A percentile compares a stretch with the other conserved stretches of the same genome.
These are phyloP conservation scores for Oligophagozyma castellii DNA, from an alignment of 1,139 yeast genomes.

Conservation along the genomic window DNA sequence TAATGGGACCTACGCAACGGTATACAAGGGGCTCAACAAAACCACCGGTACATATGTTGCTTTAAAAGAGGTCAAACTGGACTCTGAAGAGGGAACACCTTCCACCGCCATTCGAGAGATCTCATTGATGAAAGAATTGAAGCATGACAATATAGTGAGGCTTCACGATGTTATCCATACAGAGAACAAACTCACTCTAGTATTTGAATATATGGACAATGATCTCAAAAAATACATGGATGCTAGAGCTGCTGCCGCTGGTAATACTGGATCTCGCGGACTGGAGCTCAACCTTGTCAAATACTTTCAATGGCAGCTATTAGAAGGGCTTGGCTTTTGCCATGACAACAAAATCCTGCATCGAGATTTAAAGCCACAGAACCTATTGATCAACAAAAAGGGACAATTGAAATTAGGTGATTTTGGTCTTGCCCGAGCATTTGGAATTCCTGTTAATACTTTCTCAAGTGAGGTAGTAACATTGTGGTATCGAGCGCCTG, in stretches of 20 bases:
- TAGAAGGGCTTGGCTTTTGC: conserved; percentile 85
- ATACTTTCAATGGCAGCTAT: conserved; percentile 83
- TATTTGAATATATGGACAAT: conserved; percentile 87
- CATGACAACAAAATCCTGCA: conserved; percentile 92
- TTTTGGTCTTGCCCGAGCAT: conserved; percentile 94
- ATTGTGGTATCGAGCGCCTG: conserved; percentile 97
- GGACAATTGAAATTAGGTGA: conserved; percentile 94
- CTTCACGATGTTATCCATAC: conserved; percentile 93
- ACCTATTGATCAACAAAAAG: conserved; percentile 69
- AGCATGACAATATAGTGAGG: conserved; percentile 87
- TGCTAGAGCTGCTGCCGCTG: conserved; percentile 25
- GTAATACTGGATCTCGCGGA: conserved; percentile 21
- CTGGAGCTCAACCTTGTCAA: conserved; percentile 62
- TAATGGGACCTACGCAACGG: conserved; percentile 97
- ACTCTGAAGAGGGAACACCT: conserved; percentile 96
- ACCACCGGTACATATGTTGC: conserved; percentile 91
- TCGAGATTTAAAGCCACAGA: conserved; percentile 93
- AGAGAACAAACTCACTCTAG: conserved; percentile 85
- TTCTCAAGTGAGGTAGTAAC: conserved; percentile 97
- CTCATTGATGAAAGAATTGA: conserved; percentile 89
- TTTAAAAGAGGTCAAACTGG: conserved; percentile 83
- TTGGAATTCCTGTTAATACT: conserved; percentile 95
- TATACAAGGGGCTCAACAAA: conserved; percentile 86
- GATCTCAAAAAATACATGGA: conserved; percentile 95
- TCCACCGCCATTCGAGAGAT: conserved; percentile 96